Conservation (phyloP, 129 eudicot species). For the Ambrosia trifida region DNA sequence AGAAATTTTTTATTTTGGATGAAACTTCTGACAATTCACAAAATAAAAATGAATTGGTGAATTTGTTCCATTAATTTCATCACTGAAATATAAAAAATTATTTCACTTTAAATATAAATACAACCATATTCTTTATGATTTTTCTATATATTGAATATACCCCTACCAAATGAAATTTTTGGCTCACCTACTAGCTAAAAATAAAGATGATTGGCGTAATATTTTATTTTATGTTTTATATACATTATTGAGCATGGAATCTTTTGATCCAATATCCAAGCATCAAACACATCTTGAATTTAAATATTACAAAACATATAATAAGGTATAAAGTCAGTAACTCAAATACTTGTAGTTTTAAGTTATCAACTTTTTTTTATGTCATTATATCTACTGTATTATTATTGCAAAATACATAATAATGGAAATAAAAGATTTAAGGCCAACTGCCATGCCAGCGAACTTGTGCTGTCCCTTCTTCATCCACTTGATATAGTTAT, state of each 20-base stretch:
- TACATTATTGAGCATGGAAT: slow-evolving; percentile 33
- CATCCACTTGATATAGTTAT: slow-evolving; percentile 23
- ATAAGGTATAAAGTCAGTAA: slow-evolving; percentile 10
- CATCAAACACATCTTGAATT: slow-evolving; percentile 20
- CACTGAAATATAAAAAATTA: neutral
- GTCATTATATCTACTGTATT: neutral
- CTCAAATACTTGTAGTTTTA: slow-evolving; percentile 7
- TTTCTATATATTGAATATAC: neutral
- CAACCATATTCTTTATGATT: neutral
- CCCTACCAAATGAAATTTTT: neutral
- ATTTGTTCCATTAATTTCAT: neutral
- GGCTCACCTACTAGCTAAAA: neutral
- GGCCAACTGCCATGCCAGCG: slow-evolving; percentile 31
- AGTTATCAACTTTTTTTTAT: slow-evolving; percentile 7
- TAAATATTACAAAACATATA: slow-evolving; percentile 9
- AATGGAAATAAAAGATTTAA: slow-evolving; percentile 25
- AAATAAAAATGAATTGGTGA: neutral
- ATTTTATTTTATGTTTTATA: slow-evolving; percentile 23
- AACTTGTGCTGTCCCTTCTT: slow-evolving; percentile 26
- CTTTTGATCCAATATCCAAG: slow-evolving; percentile 40
- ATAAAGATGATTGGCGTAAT: slow-evolving; percentile 4
- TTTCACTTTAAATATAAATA: neutral
- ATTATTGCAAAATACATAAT: neutral
- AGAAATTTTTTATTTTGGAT: neutral
- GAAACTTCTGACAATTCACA: neutral